Conservation (phyloP, 352 stramenopile species). For the Globisporangium rhizosaccharum region DNA sequence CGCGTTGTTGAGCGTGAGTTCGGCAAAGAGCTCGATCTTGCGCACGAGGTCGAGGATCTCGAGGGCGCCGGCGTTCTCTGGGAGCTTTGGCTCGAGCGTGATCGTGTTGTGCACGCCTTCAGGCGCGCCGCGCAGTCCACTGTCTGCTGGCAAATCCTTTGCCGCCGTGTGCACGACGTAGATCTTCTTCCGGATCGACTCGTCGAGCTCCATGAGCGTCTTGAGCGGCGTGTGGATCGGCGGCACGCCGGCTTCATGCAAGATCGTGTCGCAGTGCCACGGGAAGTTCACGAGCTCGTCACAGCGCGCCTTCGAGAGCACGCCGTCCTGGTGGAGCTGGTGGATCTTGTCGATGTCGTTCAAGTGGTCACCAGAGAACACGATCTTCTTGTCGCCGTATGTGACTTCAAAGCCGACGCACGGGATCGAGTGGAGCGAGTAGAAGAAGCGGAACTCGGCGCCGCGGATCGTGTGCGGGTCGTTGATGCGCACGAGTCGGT, state of each 20-base stretch:
- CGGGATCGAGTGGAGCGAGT: slow-evolving; percentile 94
- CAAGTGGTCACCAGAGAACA: slow-evolving; percentile 94
- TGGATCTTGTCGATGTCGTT: slow-evolving; percentile 92
- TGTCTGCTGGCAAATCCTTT: slow-evolving; percentile 69
- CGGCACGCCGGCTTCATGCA: slow-evolving; percentile 93
- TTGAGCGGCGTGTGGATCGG: slow-evolving; percentile 95
- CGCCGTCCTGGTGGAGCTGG: slow-evolving; percentile 72
- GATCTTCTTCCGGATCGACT: slow-evolving; percentile 86
- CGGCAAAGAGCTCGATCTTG: slow-evolving; percentile 79
- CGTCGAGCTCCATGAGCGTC: slow-evolving; percentile 87
- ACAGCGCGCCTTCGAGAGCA: slow-evolving; percentile 79
- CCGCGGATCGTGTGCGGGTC: slow-evolving; percentile 92
- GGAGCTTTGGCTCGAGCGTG: slow-evolving; percentile 65
- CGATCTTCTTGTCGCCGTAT: slow-evolving; percentile 92
- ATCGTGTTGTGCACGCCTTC: slow-evolving; percentile 88
- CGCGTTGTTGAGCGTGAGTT: slow-evolving; percentile 80
- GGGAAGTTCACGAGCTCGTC: slow-evolving; percentile 93
- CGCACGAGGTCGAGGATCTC: slow-evolving; percentile 83
- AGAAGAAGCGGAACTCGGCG: slow-evolving; percentile 94
- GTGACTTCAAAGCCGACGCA: slow-evolving; percentile 93
- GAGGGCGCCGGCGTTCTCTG: slow-evolving; percentile 70
- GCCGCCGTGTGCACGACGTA: slow-evolving; percentile 94
- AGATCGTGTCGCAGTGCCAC: slow-evolving; percentile 91
- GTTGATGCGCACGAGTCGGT: slow-evolving; percentile 90
- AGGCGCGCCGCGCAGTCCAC: slow-evolving; percentile 83